A percentile compares a stretch with the other conserved stretches of the same genome.
These are phyloP conservation scores for Collybiopsis luxurians DNA, from an alignment of 768 basidiomycete genomes.

Conservation along the genomic window DNA sequence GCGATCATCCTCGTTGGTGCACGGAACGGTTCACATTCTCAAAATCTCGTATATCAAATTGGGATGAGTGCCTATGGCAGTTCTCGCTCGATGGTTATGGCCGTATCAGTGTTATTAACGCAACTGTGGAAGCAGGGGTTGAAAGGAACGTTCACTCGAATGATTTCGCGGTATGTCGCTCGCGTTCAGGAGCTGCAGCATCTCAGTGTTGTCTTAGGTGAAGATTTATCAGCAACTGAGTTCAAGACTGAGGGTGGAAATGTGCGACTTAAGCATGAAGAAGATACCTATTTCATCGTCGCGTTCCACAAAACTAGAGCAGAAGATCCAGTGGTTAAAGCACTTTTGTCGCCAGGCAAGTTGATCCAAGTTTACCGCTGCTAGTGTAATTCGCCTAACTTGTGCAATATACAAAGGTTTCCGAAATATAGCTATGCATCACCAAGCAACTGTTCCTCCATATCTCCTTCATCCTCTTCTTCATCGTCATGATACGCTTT, in stretches of 20 bases:
- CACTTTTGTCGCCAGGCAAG: slow-evolving; percentile 51
- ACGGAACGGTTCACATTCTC: slow-evolving; percentile 51
- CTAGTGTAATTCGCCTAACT: background rate
- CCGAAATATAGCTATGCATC: slow-evolving; percentile 1
- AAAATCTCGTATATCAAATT: slow-evolving; percentile 46
- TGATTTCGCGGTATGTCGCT: background rate
- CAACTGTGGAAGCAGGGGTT: slow-evolving; percentile 14
- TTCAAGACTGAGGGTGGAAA: slow-evolving; percentile 47
- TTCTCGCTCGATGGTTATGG: slow-evolving; percentile 56
- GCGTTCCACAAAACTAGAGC: slow-evolving; percentile 26
- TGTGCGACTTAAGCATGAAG: slow-evolving; percentile 48
- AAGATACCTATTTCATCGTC: slow-evolving; percentile 24
- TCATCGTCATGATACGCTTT: slow-evolving; percentile 52
- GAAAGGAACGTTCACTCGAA: background rate
- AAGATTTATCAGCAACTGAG: slow-evolving; percentile 43
- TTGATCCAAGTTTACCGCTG: background rate
- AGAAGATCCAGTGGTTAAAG: slow-evolving; percentile 52
- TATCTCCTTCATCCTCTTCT: slow-evolving; percentile 54
- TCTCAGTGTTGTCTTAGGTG: slow-evolving; percentile 23
- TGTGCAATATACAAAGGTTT: background rate
- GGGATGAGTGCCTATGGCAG: slow-evolving; percentile 69
- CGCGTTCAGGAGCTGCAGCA: background rate
- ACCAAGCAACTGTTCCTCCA: slow-evolving; percentile 49
- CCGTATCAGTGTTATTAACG: slow-evolving; percentile 23
- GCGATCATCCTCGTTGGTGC: slow-evolving; percentile 57